Evolutionary conservation across 768 basidiomycete species (phyloP).

Genomic region (Auricularia cornea): DNA sequence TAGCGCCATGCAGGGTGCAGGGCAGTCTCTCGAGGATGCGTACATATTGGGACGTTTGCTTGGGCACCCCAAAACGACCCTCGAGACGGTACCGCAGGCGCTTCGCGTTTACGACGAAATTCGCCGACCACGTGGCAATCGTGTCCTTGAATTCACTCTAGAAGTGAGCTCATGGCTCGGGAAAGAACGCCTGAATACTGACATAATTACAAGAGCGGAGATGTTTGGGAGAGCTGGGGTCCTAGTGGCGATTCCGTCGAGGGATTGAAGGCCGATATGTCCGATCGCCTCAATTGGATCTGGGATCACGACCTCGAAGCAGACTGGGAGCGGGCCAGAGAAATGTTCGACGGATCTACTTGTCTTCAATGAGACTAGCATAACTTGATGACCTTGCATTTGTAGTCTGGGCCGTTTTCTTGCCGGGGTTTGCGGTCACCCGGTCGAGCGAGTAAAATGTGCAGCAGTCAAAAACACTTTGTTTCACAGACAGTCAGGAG

Average conservation of each 20-base stretch:
- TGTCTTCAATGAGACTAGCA: too few relatives aligned
- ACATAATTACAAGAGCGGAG: not conserved
- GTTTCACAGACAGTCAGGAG: too few relatives aligned
- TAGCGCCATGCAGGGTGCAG: not conserved
- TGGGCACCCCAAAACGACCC: conserved; percentile 9
- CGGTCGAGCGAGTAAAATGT: too few relatives aligned
- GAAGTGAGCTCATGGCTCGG: not conserved
- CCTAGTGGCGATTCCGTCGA: not conserved
- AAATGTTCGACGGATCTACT: too few relatives aligned
- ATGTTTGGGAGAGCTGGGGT: not conserved
- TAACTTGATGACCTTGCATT: too few relatives aligned
- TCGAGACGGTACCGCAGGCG: conserved; percentile 5
- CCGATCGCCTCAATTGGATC: too few relatives aligned
- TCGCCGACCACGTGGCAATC: conserved; percentile 12
- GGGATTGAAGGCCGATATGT: too few relatives aligned
- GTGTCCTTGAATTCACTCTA: conserved; percentile 3
- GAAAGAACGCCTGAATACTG: not conserved
- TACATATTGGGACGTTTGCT: conserved; percentile 18
- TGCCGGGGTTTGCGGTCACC: too few relatives aligned
- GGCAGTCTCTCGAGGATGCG: conserved; percentile 12
- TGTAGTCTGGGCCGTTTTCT: too few relatives aligned
- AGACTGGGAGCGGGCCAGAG: too few relatives aligned
- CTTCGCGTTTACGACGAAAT: conserved; percentile 15
- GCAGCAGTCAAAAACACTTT: too few relatives aligned
- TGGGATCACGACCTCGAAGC: too few relatives aligned